Conservation (phyloP, 164 flowering plant genomes). For the Nelumbo lutea region DNA sequence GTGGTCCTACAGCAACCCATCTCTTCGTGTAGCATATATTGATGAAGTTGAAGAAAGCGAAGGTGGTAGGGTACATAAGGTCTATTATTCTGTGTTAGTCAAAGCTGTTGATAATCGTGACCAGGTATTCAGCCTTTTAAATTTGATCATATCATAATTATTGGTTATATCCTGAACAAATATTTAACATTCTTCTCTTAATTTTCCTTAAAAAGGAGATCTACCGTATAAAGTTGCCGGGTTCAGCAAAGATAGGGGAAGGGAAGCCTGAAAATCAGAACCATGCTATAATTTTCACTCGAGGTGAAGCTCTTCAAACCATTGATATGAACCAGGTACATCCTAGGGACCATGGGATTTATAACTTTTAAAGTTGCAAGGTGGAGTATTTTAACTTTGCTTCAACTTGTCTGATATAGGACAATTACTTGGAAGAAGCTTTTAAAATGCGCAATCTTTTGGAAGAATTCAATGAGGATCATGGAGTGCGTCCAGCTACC, state of each 20-base stretch:
- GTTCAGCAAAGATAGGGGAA: constrained; percentile 91
- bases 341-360: not conserved
- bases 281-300: constrained; percentile 88
- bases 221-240: constrained; percentile 92
- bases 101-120: constrained; percentile 91
- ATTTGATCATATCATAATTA: not conserved
- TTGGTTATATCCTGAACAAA: not conserved
- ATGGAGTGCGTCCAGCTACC: constrained; percentile 86
- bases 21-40: constrained; percentile 96
- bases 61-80: constrained; percentile 65
- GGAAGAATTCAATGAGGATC: constrained; percentile 91
- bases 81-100: constrained; percentile 87
- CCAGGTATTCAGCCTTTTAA: constrained; percentile 53
- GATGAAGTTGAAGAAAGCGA: constrained; percentile 97
- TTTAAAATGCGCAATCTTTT: constrained; percentile 97
- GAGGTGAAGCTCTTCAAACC: constrained; percentile 98
- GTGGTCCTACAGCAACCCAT: constrained; percentile 56
- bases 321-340: constrained; percentile 98
- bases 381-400: not conserved
- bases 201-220: constrained; percentile 58
- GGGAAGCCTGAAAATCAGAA: constrained; percentile 99
- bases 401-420: constrained; percentile 39
- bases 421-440: constrained; percentile 99
- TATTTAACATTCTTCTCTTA: not conserved
- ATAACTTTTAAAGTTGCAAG: not conserved